phyloP scores from a whole-genome alignment of 73 alveolate genomes.

The Stentor coeruleus region DNA sequence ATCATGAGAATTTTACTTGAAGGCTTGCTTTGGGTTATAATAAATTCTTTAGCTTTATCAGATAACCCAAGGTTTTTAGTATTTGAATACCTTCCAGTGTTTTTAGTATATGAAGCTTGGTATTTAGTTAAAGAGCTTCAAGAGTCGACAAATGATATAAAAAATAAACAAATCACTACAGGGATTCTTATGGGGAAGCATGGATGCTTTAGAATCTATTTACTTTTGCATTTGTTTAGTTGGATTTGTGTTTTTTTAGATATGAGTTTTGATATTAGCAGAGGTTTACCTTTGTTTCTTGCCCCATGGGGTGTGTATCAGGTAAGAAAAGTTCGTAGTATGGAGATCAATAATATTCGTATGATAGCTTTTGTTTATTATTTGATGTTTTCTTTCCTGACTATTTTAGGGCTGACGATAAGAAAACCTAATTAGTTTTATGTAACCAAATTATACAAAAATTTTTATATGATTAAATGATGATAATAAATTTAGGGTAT shows the following conservation, averaged over 20 bases:
- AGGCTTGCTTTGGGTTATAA: background rate
- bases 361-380: background rate
- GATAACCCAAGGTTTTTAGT: background rate
- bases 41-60: background rate
- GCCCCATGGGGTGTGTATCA: background rate
- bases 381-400: too few relatives aligned
- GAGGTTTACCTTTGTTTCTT: slow-evolving; percentile 10
- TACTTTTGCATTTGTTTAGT: slow-evolving; percentile 10
- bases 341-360: background rate
- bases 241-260: background rate
- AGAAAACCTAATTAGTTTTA: too few relatives aligned
- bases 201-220: background rate
- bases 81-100: background rate
- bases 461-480: too few relatives aligned
- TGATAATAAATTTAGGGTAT: too few relatives aligned
- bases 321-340: background rate
- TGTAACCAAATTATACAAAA: too few relatives aligned
- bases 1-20: background rate
- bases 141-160: background rate
- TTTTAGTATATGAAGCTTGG: background rate
- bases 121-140: background rate
- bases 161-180: background rate
- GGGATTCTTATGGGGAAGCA: slow-evolving; percentile 3
- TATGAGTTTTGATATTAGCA: background rate
- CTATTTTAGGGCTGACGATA: too few relatives aligned